Conservation (phyloP, 2,329 filamentous ascomycete species). For the Ilyonectria sp. region DNA sequence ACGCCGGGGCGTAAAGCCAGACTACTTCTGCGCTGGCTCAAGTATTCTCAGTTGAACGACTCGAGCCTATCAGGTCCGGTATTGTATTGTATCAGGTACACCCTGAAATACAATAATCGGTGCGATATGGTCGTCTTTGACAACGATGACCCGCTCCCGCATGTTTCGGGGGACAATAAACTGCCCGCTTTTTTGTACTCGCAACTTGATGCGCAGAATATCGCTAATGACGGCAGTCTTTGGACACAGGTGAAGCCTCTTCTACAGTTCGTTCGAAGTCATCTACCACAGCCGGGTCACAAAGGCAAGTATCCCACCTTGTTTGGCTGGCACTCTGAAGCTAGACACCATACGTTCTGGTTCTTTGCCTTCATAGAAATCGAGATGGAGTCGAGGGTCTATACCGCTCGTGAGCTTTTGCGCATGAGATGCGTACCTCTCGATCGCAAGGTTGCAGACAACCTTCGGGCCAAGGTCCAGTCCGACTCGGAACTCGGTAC, state of each 20-base stretch:
- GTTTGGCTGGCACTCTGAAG: constrained; percentile 56
- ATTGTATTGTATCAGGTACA: constrained; percentile 7
- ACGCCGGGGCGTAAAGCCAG: not conserved
- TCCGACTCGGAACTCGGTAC: constrained; percentile 60
- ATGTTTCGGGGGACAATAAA: constrained; percentile 25
- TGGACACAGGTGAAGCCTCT: constrained; percentile 51
- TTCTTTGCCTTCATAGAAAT: constrained; percentile 57
- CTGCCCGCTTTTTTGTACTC: constrained; percentile 47
- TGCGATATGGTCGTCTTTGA: constrained; percentile 8
- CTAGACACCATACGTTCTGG: constrained; percentile 56
- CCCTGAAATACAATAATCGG: not conserved
- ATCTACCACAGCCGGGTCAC: constrained; percentile 36
- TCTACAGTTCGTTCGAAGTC: constrained; percentile 53
- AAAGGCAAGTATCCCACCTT: constrained; percentile 54
- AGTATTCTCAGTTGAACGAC: constrained; percentile 6
- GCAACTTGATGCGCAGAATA: constrained; percentile 46
- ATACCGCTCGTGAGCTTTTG: constrained; percentile 63
- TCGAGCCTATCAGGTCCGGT: not conserved
- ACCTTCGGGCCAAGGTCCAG: constrained; percentile 54
- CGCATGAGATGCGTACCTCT: constrained; percentile 49
- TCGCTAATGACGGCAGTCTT: constrained; percentile 50
- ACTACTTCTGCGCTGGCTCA: constrained; percentile 13
- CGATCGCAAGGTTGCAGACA: constrained; percentile 46
- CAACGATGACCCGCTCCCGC: constrained; percentile 46
- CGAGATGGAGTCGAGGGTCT: constrained; percentile 61